A percentile compares a stretch with the other conserved stretches of the same genome.
phyloP scores from a whole-genome alignment of 139 green algal species.

The Chlorella vulgaris region DNA sequence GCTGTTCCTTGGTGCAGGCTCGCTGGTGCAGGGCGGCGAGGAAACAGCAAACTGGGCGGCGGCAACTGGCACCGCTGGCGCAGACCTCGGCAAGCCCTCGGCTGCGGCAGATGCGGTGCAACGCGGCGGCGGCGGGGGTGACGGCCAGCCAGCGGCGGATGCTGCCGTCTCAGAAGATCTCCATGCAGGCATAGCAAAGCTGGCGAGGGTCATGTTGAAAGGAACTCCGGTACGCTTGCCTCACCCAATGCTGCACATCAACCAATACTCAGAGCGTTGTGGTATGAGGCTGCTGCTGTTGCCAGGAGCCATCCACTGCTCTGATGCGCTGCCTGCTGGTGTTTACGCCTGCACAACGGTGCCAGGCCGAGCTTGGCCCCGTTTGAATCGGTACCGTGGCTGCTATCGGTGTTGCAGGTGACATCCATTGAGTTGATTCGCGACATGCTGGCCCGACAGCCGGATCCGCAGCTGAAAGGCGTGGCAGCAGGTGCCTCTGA shows the following conservation, averaged over 20 bases:
- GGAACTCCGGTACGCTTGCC: no score
- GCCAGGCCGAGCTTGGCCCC: no score
- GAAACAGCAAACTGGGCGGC: slow-evolving; percentile 18
- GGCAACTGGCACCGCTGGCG: not conserved
- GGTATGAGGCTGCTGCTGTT: no score
- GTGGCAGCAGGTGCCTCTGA: slow-evolving; percentile 15
- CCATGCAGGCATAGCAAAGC: slow-evolving; percentile 10
- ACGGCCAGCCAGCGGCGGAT: not conserved
- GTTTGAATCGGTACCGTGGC: no score
- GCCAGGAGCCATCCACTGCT: no score
- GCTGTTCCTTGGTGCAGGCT: no score
- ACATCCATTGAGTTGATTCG: slow-evolving; percentile 37
- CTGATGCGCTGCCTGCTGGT: not conserved
- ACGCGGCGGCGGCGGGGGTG: not conserved
- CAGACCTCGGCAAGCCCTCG: not conserved
- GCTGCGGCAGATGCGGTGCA: not conserved
- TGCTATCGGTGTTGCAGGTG: not conserved
- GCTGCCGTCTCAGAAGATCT: not conserved
- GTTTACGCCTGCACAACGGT: not conserved
- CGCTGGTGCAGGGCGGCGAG: not conserved
- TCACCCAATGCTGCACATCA: no score
- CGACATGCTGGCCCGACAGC: not conserved
- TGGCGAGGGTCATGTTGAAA: no score
- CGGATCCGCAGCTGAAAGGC: not conserved
- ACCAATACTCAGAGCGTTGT: no score